Evolutionary conservation across 2,329 filamentous ascomycete genomes (phyloP).

Genomic region (Knufia petricola): DNA sequence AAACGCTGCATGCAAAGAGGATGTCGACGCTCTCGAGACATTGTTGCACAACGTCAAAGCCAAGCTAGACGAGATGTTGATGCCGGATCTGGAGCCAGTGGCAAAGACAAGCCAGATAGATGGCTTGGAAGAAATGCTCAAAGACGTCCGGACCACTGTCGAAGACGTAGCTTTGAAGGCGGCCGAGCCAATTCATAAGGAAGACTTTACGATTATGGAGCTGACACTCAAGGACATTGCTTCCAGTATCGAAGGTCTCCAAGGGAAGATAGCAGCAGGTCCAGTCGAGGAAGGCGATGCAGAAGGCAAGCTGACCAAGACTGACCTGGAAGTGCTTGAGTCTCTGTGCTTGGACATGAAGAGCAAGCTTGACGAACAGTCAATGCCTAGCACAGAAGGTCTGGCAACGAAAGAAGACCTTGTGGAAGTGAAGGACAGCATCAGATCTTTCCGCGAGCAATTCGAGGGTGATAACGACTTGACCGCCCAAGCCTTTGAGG

Average conservation of each 20-base stretch:
- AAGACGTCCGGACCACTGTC: constrained; percentile 66
- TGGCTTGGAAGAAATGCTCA: constrained; percentile 56
- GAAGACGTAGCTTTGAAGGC: constrained; percentile 57
- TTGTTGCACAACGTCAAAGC: constrained; percentile 83
- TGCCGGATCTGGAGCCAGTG: constrained; percentile 57
- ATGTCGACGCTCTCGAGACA: constrained; percentile 83
- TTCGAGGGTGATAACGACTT: constrained; percentile 59
- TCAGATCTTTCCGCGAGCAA: constrained; percentile 63
- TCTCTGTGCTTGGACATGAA: constrained; percentile 80
- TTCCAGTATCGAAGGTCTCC: constrained; percentile 63
- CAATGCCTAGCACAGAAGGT: constrained; percentile 58
- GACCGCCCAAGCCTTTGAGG: constrained; percentile 69
- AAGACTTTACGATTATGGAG: constrained; percentile 69
- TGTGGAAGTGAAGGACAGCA: constrained; percentile 56
- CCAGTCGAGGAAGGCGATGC: constrained; percentile 27
- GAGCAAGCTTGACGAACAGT: constrained; percentile 61
- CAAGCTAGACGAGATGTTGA: constrained; percentile 67
- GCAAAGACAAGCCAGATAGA: constrained; percentile 55
- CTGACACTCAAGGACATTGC: constrained; percentile 70
- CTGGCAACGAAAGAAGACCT: constrained; percentile 70
- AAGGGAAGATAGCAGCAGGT: constrained; percentile 35
- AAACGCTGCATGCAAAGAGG: constrained; percentile 62
- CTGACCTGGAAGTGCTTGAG: constrained; percentile 71
- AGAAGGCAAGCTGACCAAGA: constrained; percentile 59
- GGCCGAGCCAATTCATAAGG: constrained; percentile 59